phyloP scores from a whole-genome alignment of 139 green algal genomes.

The Coelastrella sp. region DNA sequence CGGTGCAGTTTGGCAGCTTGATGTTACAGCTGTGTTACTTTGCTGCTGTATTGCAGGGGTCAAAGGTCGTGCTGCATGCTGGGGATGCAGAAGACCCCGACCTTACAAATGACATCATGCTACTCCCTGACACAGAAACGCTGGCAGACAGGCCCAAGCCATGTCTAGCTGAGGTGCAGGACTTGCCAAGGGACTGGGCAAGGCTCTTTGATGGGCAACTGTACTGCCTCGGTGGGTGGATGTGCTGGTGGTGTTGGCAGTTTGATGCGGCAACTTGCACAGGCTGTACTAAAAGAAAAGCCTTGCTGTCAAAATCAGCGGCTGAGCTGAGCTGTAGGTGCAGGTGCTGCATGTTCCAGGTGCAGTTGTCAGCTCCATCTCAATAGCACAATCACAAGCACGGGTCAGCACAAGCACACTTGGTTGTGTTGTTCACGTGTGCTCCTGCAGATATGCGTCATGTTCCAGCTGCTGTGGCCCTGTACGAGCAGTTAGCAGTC shows the following conservation, averaged over 20 bases:
- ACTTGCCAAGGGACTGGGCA: slow-evolving; percentile 82
- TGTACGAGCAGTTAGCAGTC: slow-evolving; percentile 80
- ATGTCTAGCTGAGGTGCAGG: slow-evolving; percentile 77
- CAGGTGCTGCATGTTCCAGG: no score
- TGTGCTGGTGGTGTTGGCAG: no score
- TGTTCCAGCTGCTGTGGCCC: slow-evolving; percentile 57
- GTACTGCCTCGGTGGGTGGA: slow-evolving; percentile 57
- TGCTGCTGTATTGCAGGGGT: slow-evolving; percentile 48
- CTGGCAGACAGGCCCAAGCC: slow-evolving; percentile 80
- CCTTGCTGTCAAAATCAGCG: no score
- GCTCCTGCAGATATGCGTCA: slow-evolving; percentile 39
- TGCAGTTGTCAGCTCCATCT: no score
- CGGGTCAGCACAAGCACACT: no score
- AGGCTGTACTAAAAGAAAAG: no score
- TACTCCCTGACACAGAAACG: slow-evolving; percentile 80
- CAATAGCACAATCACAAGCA: no score
- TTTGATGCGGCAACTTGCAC: no score
- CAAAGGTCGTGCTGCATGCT: slow-evolving; percentile 67
- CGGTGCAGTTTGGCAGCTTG: neutral
- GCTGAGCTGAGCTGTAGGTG: neutral
- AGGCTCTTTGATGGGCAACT: slow-evolving; percentile 80
- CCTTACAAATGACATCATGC: slow-evolving; percentile 69
- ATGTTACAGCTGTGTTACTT: no score
- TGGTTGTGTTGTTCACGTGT: neutral
- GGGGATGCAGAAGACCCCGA: slow-evolving; percentile 83